phyloP scores from a whole-genome alignment of 805 yeast genomes.

The Nakazawaea pomicola region DNA sequence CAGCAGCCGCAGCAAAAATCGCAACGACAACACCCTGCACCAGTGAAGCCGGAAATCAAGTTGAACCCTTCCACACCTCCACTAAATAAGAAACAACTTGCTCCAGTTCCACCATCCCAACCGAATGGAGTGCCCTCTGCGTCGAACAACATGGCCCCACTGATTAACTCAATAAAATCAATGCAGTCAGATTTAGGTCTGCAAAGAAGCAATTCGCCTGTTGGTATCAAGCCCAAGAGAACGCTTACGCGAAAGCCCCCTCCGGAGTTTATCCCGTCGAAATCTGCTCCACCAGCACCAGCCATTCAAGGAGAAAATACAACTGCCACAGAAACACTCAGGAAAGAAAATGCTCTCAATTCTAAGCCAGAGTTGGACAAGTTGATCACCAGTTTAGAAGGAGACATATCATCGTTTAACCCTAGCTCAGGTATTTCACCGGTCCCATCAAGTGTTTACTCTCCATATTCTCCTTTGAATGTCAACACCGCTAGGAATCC shows the following conservation, averaged over 20 bases:
- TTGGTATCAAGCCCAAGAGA: not conserved
- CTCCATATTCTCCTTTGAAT: slow-evolving; percentile 8
- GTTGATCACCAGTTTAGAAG: slow-evolving; percentile 5
- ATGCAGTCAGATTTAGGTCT: not conserved
- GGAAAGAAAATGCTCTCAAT: no score
- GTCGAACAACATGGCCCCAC: not conserved
- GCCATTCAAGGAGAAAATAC: not conserved
- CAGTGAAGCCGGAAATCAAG: no score
- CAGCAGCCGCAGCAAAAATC: not conserved
- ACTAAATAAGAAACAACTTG: not conserved
- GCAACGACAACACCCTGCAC: not conserved
- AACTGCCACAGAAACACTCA: not conserved
- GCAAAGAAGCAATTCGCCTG: slow-evolving; percentile 4
- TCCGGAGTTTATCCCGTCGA: not conserved
- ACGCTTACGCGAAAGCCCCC: slow-evolving; percentile 7
- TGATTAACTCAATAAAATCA: not conserved
- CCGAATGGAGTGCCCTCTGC: not conserved
- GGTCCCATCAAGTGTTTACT: slow-evolving; percentile 7
- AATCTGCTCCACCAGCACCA: not conserved
- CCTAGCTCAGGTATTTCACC: slow-evolving; percentile 1
- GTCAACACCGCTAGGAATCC: not conserved
- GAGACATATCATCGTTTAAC: slow-evolving; percentile 2
- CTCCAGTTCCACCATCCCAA: not conserved
- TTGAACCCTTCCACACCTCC: no score
- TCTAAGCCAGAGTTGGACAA: slow-evolving; percentile 9